phyloP scores from a whole-genome alignment of 371 early-diverging fungal species.

The Mortierella sp. region DNA sequence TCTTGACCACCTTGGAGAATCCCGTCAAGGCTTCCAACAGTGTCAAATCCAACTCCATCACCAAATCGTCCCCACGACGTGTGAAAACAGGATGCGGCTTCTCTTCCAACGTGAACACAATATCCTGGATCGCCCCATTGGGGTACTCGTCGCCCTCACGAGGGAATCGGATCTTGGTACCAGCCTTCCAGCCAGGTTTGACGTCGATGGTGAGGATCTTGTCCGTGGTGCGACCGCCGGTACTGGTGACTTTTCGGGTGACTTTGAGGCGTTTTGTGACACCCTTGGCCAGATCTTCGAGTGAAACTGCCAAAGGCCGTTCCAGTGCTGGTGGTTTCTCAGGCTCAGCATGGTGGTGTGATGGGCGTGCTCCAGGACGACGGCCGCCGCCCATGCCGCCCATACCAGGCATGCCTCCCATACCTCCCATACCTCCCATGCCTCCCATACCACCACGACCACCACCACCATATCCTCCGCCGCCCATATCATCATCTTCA shows the following conservation, averaged over 20 bases:
- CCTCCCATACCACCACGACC: constrained; percentile 17
- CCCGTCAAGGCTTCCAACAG: constrained; percentile 90
- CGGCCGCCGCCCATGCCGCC: constrained; percentile 27
- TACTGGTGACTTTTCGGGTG: constrained; percentile 78
- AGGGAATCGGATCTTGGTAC: constrained; percentile 96
- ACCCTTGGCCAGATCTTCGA: constrained; percentile 97
- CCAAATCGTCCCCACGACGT: constrained; percentile 94
- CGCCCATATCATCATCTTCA: constrained; percentile 17
- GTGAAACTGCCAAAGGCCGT: constrained; percentile 80
- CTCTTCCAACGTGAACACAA: constrained; percentile 96
- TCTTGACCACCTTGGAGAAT: constrained; percentile 80
- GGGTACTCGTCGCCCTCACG: constrained; percentile 95
- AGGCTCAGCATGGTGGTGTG: constrained; percentile 15
- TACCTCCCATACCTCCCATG: constrained; percentile 55
- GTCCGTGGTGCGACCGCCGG: constrained; percentile 71
- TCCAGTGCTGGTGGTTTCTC: constrained; percentile 75
- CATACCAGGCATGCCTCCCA: constrained; percentile 59
- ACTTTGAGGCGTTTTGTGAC: constrained; percentile 94
- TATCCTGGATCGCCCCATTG: constrained; percentile 86
- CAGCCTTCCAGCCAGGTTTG: constrained; percentile 98
- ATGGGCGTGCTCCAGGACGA: constrained; percentile 6
- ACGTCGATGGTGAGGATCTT: constrained; percentile 92
- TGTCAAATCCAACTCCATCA: constrained; percentile 73
- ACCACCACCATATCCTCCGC: constrained; percentile 19
- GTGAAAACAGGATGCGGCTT: constrained; percentile 91